phyloP scores from a whole-genome alignment of 768 basidiomycete species.

The Udeniomyces megalosporus region DNA sequence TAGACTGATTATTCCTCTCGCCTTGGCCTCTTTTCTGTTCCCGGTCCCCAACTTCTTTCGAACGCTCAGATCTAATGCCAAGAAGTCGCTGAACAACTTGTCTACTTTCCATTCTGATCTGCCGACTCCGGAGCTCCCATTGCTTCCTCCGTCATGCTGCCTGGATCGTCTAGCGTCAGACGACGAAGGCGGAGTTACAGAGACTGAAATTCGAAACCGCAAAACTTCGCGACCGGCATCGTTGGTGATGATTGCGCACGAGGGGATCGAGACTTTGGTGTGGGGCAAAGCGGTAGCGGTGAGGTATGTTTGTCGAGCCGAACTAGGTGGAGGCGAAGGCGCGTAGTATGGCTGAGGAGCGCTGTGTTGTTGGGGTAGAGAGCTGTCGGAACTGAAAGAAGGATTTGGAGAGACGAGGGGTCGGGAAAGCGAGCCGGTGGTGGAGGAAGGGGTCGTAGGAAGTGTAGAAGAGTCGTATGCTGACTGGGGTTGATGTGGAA shows the following conservation, averaged over 20 bases:
- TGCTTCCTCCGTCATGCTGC: neutral
- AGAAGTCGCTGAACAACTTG: constrained; percentile 83
- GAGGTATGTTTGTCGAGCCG: neutral
- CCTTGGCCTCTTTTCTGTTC: constrained; percentile 40
- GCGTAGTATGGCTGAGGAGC: neutral
- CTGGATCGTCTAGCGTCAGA: neutral
- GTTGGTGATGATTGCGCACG: constrained; percentile 6
- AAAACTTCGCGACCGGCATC: neutral
- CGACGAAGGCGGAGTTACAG: constrained; percentile 29
- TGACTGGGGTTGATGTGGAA: neutral
- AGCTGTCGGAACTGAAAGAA: neutral
- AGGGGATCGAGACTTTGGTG: constrained; percentile 1
- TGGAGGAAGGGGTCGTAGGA: neutral
- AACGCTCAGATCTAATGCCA: constrained; percentile 68
- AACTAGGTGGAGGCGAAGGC: too few relatives aligned
- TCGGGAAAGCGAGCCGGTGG: neutral
- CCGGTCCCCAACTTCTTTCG: constrained; percentile 39
- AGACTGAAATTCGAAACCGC: neutral
- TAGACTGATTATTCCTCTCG: constrained; percentile 58
- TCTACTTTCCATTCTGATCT: constrained; percentile 49
- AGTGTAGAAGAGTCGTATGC: neutral
- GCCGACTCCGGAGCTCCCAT: neutral
- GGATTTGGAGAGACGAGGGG: neutral
- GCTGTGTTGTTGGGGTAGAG: neutral
- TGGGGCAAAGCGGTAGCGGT: neutral